Conservation (phyloP, 306 rosid genomes). For the Acacia acuminata region DNA sequence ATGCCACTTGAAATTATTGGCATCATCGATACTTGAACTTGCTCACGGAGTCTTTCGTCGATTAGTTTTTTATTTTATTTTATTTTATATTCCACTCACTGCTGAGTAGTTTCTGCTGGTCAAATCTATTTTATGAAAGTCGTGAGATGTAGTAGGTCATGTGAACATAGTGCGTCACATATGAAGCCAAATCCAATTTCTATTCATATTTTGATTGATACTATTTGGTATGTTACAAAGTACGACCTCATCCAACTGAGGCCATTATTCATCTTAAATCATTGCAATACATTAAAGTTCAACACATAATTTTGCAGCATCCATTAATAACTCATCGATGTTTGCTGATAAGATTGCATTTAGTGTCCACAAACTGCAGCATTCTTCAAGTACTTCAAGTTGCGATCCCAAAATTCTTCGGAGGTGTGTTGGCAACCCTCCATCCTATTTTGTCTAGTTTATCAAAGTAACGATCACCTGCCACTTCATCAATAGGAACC, state of each 20-base stretch:
- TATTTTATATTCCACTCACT: not conserved
- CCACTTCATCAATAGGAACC: not conserved
- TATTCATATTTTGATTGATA: not conserved
- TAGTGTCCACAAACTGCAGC: not conserved
- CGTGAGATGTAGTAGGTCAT: not conserved
- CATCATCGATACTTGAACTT: too few species aligned
- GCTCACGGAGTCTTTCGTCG: too few species aligned
- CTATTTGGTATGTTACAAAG: not conserved
- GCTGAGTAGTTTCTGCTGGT: not conserved
- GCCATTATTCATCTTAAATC: not conserved
- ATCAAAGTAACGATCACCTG: not conserved
- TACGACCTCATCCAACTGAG: not conserved
- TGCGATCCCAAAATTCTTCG: not conserved
- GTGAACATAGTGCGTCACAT: not conserved
- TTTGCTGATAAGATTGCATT: too few species aligned
- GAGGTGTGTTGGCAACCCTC: not conserved
- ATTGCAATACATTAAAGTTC: not conserved
- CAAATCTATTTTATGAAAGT: not conserved
- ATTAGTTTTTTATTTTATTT: not conserved
- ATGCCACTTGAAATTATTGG: too few species aligned
- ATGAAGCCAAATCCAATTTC: not conserved
- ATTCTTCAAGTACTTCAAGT: not conserved
- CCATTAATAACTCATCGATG: too few species aligned
- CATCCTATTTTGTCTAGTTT: not conserved
- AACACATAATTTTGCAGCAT: not conserved